phyloP scores from a whole-genome alignment of 305 asterid species.

The Fraxinus nigra region DNA sequence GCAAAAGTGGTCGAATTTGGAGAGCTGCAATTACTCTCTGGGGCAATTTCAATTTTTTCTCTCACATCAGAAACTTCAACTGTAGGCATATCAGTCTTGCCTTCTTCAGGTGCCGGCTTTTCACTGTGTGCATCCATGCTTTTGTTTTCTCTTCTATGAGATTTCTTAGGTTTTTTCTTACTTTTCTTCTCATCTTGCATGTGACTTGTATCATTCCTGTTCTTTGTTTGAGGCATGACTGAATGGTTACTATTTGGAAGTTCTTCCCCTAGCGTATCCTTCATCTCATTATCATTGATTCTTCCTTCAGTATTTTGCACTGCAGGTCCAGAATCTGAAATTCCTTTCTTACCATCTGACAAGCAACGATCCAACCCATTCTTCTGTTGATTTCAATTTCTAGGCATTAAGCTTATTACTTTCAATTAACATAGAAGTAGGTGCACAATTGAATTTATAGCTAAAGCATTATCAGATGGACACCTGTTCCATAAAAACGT shows the following conservation, averaged over 20 bases:
- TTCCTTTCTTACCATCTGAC: slow-evolving; percentile 45
- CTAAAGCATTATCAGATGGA: slow-evolving; percentile 14
- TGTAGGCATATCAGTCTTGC: slow-evolving; percentile 30
- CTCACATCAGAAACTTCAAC: slow-evolving; percentile 35
- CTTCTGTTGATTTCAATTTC: slow-evolving; percentile 64
- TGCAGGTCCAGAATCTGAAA: slow-evolving; percentile 40
- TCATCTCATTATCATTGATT: slow-evolving; percentile 31
- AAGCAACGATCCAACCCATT: slow-evolving; percentile 42
- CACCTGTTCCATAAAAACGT: slow-evolving; percentile 29
- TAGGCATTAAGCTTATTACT: slow-evolving; percentile 53
- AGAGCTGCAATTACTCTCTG: slow-evolving; percentile 19
- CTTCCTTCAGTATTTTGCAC: slow-evolving; percentile 41
- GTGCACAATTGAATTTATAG: slow-evolving; percentile 26
- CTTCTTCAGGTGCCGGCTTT: slow-evolving; percentile 36
- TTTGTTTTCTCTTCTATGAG: slow-evolving; percentile 51
- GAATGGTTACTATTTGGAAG: slow-evolving; percentile 38
- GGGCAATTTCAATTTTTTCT: slow-evolving; percentile 31
- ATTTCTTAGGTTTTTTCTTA: slow-evolving; percentile 50
- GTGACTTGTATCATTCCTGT: slow-evolving; percentile 29
- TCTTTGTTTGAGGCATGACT: slow-evolving; percentile 31
- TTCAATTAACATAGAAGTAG: slow-evolving; percentile 8
- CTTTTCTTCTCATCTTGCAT: slow-evolving; percentile 41
- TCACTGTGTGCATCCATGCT: slow-evolving; percentile 30
- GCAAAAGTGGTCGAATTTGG: slow-evolving; percentile 26
- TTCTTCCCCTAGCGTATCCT: slow-evolving; percentile 38